These are phyloP conservation scores for Neocatenulostroma microsporum DNA, from an alignment of 2,329 filamentous ascomycete species.

Conservation along the genomic window DNA sequence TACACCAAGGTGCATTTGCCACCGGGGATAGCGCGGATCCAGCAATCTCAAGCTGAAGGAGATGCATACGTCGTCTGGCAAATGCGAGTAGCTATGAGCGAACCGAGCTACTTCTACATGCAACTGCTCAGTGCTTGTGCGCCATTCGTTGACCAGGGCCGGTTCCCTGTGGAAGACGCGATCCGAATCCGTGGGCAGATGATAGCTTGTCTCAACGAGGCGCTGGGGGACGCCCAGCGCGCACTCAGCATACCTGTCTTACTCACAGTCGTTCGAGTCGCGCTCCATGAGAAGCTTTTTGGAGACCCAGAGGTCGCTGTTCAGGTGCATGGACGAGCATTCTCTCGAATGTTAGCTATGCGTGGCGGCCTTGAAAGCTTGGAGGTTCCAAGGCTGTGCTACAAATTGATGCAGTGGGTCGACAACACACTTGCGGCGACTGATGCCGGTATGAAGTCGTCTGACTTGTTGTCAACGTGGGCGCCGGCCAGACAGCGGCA, in stretches of 20 bases:
- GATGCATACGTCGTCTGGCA: neutral
- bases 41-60: neutral
- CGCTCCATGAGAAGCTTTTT: constrained; percentile 2
- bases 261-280: neutral
- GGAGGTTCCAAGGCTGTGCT: neutral
- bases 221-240: neutral
- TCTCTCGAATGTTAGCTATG: neutral
- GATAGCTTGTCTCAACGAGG: neutral
- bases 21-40: neutral
- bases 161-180: neutral
- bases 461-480: no score
- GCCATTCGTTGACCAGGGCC: neutral
- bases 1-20: neutral
- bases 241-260: neutral
- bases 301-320: constrained; percentile 3
- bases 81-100: neutral
- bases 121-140: neutral
- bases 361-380: neutral
- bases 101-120: constrained; percentile 1
- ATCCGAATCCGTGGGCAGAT: neutral
- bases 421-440: no score
- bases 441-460: no score
- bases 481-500: no score
- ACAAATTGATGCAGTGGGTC: no score
- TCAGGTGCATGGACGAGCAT: constrained; percentile 2